Base-by-base conservation (phyloP, 495 filamentous ascomycete genomes). In the Xylaria longipes region DNA sequence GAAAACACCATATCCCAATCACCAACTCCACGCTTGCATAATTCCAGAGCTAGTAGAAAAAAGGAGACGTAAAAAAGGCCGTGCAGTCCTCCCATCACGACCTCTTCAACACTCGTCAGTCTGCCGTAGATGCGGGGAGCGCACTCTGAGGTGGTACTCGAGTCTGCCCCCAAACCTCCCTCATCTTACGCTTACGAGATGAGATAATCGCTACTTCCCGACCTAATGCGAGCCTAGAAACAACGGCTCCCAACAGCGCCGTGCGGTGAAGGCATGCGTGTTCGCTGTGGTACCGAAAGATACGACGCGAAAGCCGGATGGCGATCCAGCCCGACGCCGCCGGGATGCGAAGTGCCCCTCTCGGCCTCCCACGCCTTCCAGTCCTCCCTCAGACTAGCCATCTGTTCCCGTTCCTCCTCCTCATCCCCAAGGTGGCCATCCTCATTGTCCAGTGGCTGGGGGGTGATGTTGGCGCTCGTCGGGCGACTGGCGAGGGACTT, bases 401-500 rank as follows among this genome's bases (percentile, higher is more conserved):
- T 62, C 11, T 60, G 31, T 11, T 60, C 57, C 43, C 29, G 31
- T 33, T 33, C 63, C 20, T 65, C 45, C 9, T 29, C 54, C n/a
- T 71, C 65, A 46, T 50, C 14, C 57, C 62, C 68, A 1, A 33
- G 20, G 4, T 58, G 70, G 33, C 71, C 65, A 25, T 69, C 27
- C 17, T 61, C 69, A 5, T 72, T 61, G 45, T 65, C 31, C 29
- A 64, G 52, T 1, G 17, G 33, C 35, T 54, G 64, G 1, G 48
- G 45, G 60, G 35, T 22, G 12, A 22, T 7, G 33, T 4, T 60
- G 12, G 20, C 29, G 64, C 65, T 75, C 20, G 57, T 57, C 37
- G 75, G 79, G 31, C 84, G 80, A 20, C 72, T 81, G 25, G 82
- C 82, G 1, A 85, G 74, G 0, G 84, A 86, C 71, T 86, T 86